Percentiles rank a stretch among this genome's conserved stretches.
Conservation (phyloP, 495 filamentous ascomycete genomes). For the Hypoxylon trugodes region DNA sequence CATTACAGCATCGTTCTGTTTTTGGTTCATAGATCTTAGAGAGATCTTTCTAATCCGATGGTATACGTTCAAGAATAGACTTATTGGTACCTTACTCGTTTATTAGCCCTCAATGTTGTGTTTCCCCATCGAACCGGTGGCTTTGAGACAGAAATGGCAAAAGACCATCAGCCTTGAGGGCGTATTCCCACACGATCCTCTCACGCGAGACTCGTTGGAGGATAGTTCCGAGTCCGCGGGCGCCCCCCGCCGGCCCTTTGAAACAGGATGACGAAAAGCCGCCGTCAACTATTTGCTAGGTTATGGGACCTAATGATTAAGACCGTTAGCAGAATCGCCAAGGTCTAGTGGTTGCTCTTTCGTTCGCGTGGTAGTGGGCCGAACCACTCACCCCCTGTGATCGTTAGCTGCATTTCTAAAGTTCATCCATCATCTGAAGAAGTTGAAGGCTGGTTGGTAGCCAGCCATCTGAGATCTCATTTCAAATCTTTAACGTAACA, state of each 20-base stretch:
- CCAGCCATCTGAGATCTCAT: conserved; percentile 20
- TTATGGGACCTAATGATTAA: too few species aligned
- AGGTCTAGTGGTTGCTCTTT: conserved; percentile 17
- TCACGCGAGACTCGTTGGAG: conserved; percentile 5
- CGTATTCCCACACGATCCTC: conserved; percentile 14
- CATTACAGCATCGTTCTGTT: conserved; percentile 10
- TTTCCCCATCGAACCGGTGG: conserved; percentile 3
- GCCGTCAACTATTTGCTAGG: conserved; percentile 17
- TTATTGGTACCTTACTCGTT: conserved; percentile 22
- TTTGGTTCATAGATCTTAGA: conserved; percentile 22
- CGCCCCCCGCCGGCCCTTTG: conserved; percentile 19
- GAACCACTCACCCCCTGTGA: conserved; percentile 11
- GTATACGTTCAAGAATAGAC: conserved; percentile 13
- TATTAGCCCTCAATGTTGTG: background rate
- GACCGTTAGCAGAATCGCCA: conserved; percentile 30
- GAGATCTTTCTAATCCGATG: conserved; percentile 14
- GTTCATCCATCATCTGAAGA: conserved; percentile 26
- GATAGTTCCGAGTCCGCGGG: conserved; percentile 29
- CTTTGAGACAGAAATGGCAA: background rate
- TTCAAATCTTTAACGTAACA: conserved; percentile 19
- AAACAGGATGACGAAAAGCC: conserved; percentile 37
- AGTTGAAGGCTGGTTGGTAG: conserved; percentile 25
- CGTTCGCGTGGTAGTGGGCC: conserved; percentile 38
- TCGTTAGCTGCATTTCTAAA: conserved; percentile 30
- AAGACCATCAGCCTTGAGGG: conserved; percentile 29